Evolutionary conservation across 1,139 yeast genomes (phyloP).

Genomic region (Entelexis sorbosivorans): DNA sequence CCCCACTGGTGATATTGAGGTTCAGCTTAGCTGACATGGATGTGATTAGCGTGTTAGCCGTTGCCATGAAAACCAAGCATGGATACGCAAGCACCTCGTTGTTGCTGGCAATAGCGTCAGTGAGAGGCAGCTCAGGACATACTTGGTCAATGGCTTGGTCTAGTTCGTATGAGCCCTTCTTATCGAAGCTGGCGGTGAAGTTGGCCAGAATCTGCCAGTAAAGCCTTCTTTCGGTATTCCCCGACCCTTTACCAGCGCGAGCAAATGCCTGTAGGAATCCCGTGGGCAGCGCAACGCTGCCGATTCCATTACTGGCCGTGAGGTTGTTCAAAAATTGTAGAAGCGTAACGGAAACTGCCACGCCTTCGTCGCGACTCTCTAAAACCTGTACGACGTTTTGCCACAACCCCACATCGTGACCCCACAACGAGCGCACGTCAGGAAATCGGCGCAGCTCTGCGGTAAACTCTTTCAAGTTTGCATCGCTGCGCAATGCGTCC

Average conservation of each 20-base stretch:
- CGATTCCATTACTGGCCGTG: slow-evolving; percentile 14
- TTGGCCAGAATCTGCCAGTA: slow-evolving; percentile 17
- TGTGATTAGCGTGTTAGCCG: background rate
- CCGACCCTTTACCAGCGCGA: background rate
- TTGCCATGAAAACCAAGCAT: background rate
- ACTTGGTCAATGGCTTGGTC: background rate
- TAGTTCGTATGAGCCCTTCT: background rate
- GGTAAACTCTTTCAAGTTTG: background rate
- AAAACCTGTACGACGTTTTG: background rate
- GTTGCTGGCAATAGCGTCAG: background rate
- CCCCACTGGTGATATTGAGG: background rate
- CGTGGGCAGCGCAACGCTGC: background rate
- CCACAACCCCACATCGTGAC: background rate
- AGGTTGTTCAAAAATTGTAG: slow-evolving; percentile 14
- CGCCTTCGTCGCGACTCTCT: background rate
- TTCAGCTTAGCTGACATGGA: background rate
- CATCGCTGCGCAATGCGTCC: background rate
- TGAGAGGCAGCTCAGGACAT: background rate
- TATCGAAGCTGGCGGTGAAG: background rate
- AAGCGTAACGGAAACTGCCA: background rate
- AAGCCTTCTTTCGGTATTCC: background rate
- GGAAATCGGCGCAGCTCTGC: background rate
- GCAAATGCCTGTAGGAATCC: background rate
- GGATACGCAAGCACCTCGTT: background rate
- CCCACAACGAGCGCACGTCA: background rate